phyloP scores from a whole-genome alignment of 805 yeast species.

The Candida pseudofarinosa region DNA sequence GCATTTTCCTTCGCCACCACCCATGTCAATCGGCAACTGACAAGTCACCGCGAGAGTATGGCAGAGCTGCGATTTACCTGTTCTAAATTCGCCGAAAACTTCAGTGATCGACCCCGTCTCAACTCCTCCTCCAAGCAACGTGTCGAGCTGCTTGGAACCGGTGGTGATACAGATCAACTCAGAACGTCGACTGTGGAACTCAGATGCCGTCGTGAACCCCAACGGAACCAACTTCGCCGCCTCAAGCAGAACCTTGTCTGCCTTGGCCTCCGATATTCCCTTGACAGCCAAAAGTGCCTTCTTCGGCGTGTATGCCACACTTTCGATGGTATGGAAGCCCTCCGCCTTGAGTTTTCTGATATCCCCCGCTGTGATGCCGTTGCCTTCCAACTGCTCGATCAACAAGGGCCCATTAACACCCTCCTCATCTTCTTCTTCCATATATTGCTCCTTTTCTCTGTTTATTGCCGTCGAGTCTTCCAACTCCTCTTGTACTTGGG shows the following conservation, averaged over 20 bases:
- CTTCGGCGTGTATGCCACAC: conserved; percentile 90
- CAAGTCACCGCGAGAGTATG: conserved; percentile 97
- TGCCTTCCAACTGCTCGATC: conserved; percentile 57
- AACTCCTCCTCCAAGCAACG: conserved; percentile 91
- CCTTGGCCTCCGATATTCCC: conserved; percentile 95
- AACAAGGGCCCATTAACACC: conserved; percentile 36
- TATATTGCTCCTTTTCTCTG: background rate
- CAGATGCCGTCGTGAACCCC: conserved; percentile 97
- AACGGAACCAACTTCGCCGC: conserved; percentile 86
- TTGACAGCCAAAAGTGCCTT: conserved; percentile 71
- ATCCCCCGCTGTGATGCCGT: conserved; percentile 81
- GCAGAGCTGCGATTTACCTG: conserved; percentile 95
- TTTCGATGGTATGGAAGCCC: conserved; percentile 86
- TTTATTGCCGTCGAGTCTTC: background rate
- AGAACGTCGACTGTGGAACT: conserved; percentile 82
- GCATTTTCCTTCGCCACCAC: conserved; percentile 98
- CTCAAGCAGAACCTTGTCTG: conserved; percentile 76
- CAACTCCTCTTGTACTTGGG: conserved; percentile 1
- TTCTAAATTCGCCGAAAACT: conserved; percentile 94
- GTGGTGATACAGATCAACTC: conserved; percentile 92
- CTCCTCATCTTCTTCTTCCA: conserved; percentile 31
- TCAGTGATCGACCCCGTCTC: conserved; percentile 98
- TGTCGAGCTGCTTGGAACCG: conserved; percentile 91
- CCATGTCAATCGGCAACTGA: conserved; percentile 92
- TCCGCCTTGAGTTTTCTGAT: conserved; percentile 74